phyloP scores from a whole-genome alignment of 331 rosid genomes.

The Quercus lobata region DNA sequence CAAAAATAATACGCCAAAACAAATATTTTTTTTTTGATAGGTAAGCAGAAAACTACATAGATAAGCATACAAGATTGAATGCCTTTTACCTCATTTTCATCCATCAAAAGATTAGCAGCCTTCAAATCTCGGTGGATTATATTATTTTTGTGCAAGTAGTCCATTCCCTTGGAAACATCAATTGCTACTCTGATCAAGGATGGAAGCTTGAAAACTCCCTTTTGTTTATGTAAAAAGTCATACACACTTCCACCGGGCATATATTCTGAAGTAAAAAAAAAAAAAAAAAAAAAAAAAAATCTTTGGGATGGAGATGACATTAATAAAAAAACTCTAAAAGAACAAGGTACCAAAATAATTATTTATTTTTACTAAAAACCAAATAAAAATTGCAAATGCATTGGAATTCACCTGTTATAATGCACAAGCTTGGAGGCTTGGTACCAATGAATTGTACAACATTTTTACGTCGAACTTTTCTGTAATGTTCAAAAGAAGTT shows the following conservation, averaged over 20 bases:
- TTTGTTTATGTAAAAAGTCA: too few relatives aligned
- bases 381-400: slow-evolving; percentile 6
- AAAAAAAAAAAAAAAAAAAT: not conserved
- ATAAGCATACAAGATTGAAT: not conserved
- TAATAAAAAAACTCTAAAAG: not conserved
- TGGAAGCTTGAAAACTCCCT: too few relatives aligned
- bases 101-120: too few relatives aligned
- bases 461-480: slow-evolving; percentile 97
- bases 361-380: not conserved
- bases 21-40: not conserved
- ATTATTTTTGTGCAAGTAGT: too few relatives aligned
- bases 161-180: too few relatives aligned
- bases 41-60: not conserved
- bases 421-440: slow-evolving; percentile 77
- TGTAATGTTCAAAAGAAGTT: slow-evolving; percentile 40
- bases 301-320: not conserved
- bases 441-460: slow-evolving; percentile 99
- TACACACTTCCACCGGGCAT: too few relatives aligned
- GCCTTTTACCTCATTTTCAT: too few relatives aligned
- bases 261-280: too few relatives aligned
- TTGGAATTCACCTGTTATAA: slow-evolving; percentile 71
- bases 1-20: not conserved
- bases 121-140: too few relatives aligned
- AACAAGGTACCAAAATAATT: slow-evolving; percentile 6
- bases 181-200: too few relatives aligned